Base-by-base conservation (phyloP, 2,329 filamentous ascomycete species). In the Exophiala alcalophila region DNA sequence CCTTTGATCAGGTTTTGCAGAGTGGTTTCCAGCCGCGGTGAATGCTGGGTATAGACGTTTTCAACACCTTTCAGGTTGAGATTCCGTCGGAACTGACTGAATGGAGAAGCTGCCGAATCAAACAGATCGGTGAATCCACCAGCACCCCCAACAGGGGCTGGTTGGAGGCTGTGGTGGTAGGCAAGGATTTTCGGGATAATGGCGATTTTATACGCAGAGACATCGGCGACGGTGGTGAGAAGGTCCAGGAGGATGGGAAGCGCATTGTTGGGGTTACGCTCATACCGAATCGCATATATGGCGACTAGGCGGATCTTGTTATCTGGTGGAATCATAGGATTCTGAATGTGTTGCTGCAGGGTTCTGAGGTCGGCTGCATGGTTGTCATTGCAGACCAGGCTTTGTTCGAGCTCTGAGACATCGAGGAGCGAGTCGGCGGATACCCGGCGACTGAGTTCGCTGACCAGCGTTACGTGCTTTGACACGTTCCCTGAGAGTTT, bases 41-140 rank as follows among this genome's bases (percentile, higher is more conserved):
- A 94, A 64, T 98, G 92, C 63, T 98, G 94, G 0, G 92, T 98
- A 64, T 98, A 98, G 19, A 98, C 92, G 57, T 98, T 98, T 64
- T 98, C 94, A 1, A 98, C 92, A 2, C 92, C 92, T 61, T 97
- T 96, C 10, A 98, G 74, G 0, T 92, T 92, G 4, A 56, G 41
- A 11, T 54, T 55, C 31, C 52, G 50, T 60, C 94, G 95, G 65
- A 98, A 89, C 4, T 90, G 81, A 0, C 87, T 86, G 65, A 98
- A 95, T 52, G 98, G 91, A 4, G 88, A 91, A 9, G 41, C 38
- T 0, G 84, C 80, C 0, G 87, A 84, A 59, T 97, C 90, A 58
- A 98, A 97, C 5, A 97, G 80, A 54, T 97, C 91, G 0, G 88
- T 83, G 44, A 96, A 88, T 4, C 87, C 88, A 7, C 84, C 80